Evolutionary conservation across 352 stramenopile genomes (phyloP).

Genomic region (Phytophthora fragariaefolia): DNA sequence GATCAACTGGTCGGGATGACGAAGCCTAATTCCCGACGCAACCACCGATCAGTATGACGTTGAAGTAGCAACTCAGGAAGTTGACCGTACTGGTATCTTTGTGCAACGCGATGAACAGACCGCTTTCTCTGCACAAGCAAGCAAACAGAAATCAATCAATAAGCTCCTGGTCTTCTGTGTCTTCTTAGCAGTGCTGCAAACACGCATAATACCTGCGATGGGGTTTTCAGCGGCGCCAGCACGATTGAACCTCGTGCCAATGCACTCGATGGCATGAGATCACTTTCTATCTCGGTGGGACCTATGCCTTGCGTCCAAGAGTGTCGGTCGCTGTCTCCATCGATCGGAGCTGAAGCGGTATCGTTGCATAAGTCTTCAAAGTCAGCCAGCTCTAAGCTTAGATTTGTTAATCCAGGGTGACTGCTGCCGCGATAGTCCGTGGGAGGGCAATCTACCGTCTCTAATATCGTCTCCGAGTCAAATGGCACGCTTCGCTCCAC

Average conservation of each 20-base stretch:
- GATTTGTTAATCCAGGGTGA: slow-evolving; percentile 4
- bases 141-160: background rate
- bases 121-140: slow-evolving; percentile 9
- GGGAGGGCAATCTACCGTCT: slow-evolving; percentile 7
- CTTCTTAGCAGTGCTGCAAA: background rate
- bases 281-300: background rate
- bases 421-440: background rate
- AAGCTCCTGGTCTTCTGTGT: background rate
- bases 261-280: background rate
- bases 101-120: slow-evolving; percentile 18
- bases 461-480: slow-evolving; percentile 25
- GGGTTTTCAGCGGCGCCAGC: slow-evolving; percentile 20
- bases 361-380: slow-evolving; percentile 12
- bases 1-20: slow-evolving; percentile 37
- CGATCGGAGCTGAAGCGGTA: background rate
- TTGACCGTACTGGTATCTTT: slow-evolving; percentile 35
- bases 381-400: slow-evolving; percentile 31
- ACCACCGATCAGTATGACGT: background rate
- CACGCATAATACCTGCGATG: slow-evolving; percentile 9
- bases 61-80: background rate
- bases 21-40: slow-evolving; percentile 25
- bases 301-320: background rate
- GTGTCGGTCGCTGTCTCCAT: background rate
- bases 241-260: background rate
- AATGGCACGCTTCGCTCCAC: slow-evolving; percentile 21